A percentile compares a stretch with the other conserved stretches of the same genome.
Evolutionary conservation across 2,329 filamentous ascomycete species (phyloP).

Genomic region (Ophiostoma piceae): DNA sequence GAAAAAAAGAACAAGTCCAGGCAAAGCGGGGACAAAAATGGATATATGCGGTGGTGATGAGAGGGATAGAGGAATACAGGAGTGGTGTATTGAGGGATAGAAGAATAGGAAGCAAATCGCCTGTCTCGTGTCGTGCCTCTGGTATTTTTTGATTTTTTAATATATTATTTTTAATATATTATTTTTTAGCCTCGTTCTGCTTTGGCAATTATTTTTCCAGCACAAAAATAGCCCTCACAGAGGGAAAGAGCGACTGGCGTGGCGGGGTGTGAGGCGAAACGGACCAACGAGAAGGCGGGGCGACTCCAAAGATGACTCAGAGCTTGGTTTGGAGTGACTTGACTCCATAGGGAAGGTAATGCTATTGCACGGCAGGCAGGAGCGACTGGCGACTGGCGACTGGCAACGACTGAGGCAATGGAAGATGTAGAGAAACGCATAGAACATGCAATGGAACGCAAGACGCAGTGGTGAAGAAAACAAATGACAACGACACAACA

Average conservation of each 20-base stretch:
- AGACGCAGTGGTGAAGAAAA: background rate
- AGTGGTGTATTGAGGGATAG: background rate
- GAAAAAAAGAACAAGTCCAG: constrained; percentile 8
- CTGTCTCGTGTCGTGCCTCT: constrained; percentile 12
- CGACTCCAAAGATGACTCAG: constrained; percentile 22
- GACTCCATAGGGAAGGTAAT: constrained; percentile 9
- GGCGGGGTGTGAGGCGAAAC: constrained; percentile 23
- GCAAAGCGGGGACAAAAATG: constrained; percentile 22
- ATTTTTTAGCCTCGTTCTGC: constrained; percentile 15
- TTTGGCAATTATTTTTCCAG: constrained; percentile 18
- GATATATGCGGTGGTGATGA: constrained; percentile 14
- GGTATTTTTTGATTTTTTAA: constrained; percentile 15
- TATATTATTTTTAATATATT: constrained; percentile 15
- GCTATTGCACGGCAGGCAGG: constrained; percentile 5
- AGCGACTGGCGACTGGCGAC: background rate
- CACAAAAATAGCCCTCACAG: constrained; percentile 19
- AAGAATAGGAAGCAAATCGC: background rate
- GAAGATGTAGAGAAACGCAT: constrained; percentile 6
- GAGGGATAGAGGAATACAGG: background rate
- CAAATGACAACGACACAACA: background rate
- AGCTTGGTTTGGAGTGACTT: background rate
- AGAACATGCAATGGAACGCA: constrained; percentile 10
- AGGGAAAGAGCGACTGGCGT: constrained; percentile 11
- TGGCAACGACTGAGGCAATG: background rate
- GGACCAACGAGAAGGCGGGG: constrained; percentile 22